These are phyloP conservation scores for Chiua virens DNA, from an alignment of 768 basidiomycete species.

Conservation along the genomic window DNA sequence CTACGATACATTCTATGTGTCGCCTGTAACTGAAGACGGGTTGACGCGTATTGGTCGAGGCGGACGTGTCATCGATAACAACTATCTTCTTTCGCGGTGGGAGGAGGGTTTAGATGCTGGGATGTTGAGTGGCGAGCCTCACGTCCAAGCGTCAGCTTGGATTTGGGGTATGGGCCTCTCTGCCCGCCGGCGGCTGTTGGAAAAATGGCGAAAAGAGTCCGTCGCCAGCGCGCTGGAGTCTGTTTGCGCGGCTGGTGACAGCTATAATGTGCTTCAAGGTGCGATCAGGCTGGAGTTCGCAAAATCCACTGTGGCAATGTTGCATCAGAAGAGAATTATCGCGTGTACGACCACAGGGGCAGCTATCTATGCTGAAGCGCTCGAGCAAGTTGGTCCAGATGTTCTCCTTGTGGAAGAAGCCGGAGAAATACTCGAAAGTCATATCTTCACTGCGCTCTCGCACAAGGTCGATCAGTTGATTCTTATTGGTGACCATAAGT, in stretches of 20 bases:
- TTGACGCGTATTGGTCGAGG: constrained; percentile 45
- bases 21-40: constrained; percentile 40
- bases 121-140: constrained; percentile 29
- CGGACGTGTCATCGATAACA: constrained; percentile 34
- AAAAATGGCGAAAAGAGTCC: constrained; percentile 39
- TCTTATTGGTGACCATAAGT: constrained; percentile 76
- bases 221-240: constrained; percentile 33
- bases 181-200: constrained; percentile 27
- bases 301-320: constrained; percentile 32
- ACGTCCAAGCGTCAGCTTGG: constrained; percentile 20
- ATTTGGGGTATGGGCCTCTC: constrained; percentile 41
- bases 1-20: constrained; percentile 44
- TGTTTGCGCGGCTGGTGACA: constrained; percentile 32
- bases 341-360: constrained; percentile 72
- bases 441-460: constrained; percentile 58
- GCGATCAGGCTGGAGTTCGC: constrained; percentile 37
- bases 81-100: constrained; percentile 55
- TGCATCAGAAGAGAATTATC: constrained; percentile 53
- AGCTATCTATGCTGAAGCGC: constrained; percentile 52
- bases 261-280: constrained; percentile 42
- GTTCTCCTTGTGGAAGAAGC: constrained; percentile 71
- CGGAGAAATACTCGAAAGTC: constrained; percentile 70
- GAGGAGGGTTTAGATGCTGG: constrained; percentile 43
- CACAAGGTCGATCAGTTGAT: constrained; percentile 50
- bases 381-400: constrained; percentile 47